Base-by-base conservation (phyloP, 2,329 filamentous ascomycete species). In the Colletotrichum lupini region DNA sequence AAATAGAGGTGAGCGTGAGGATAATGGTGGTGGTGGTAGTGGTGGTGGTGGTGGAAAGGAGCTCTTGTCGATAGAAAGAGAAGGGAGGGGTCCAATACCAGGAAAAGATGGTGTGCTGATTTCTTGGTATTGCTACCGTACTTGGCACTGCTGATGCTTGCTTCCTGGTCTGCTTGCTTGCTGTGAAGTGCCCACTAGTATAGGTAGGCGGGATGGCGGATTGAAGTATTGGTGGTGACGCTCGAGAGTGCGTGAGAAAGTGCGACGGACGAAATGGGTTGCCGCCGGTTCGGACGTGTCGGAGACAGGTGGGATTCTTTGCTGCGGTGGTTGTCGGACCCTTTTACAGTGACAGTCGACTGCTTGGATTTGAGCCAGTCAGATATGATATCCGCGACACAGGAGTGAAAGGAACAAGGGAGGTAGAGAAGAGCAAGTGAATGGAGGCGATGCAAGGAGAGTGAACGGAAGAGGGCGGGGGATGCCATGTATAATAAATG, bases 241-340 rank as follows among this genome's bases (percentile, higher is more conserved):
- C 12, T 12, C 6, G 24, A 22, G 30, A 22, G 32, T n/a, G 28
- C 11, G 32, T 16, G 28, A 53, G 49, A 64, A 9, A 9, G 32
- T 42, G 37, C 24, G 62, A 46, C 11, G 46, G 46, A 28, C 24
- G 26, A 55, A 46, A 22, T 42, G 37, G n/a, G 46, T 62, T 35
- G 57, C 24, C 49, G 68, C 49, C 28, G 68, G 68, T 72, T 72
- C 68, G 64, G 64, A 72, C 64, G 68, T 57, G 46, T 72, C 68
- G 64, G 68, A 46, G 64, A 61, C 52, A 49, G 37, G 30, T n/a
- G 49, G 32, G 9, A 8, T 24, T 65, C 12, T 64, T 57, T 67
- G 32, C 62, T 28, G 35, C 19, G 35, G 22, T 46, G 35, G 35
- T 28, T 30, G 63, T 53, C 46, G 68, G 46, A 32, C 42, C 53